These are phyloP conservation scores for Chamaecrista fasciculata DNA, from an alignment of 306 rosid genomes.

Conservation along the genomic window DNA sequence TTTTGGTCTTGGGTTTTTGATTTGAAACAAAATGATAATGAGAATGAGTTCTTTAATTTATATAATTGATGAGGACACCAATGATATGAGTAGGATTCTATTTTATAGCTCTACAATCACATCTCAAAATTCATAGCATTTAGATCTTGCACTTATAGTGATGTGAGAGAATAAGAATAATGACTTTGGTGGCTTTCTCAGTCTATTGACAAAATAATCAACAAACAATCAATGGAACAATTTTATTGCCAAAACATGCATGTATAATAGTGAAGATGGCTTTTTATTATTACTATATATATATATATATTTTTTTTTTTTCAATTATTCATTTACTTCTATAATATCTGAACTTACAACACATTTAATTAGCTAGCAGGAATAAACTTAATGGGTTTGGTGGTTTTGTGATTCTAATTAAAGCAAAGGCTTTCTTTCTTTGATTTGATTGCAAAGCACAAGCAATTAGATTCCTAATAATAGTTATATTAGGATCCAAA, in stretches of 20 bases:
- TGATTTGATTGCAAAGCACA: conserved; percentile 43
- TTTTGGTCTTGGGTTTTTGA: not conserved
- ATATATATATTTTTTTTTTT: too few relatives aligned
- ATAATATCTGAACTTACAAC: too few relatives aligned
- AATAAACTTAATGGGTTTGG: conserved; percentile 8
- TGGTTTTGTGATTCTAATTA: conserved; percentile 49
- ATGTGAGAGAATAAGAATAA: not conserved
- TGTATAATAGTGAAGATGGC: too few relatives aligned
- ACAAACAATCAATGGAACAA: not conserved
- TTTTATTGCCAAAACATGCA: too few relatives aligned
- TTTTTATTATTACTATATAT: too few relatives aligned
- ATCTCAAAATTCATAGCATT: not conserved
- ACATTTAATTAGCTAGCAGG: too few relatives aligned
- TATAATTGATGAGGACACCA: too few relatives aligned
- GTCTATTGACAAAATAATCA: not conserved
- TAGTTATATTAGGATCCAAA: conserved; percentile 26
- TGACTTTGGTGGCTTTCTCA: not conserved
- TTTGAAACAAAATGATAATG: not conserved
- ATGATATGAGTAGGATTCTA: too few relatives aligned
- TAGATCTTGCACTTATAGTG: too few relatives aligned
- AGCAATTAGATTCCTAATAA: conserved; percentile 49
- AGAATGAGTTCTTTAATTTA: too few relatives aligned
- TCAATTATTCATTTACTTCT: too few relatives aligned
- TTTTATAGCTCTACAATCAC: not conserved
- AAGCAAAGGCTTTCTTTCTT: conserved; percentile 58